A percentile compares a stretch with the other conserved stretches of the same genome.
Evolutionary conservation across 176 grass and related monocot genomes (phyloP).

Genomic region (Cenchrus fungigraminus): DNA sequence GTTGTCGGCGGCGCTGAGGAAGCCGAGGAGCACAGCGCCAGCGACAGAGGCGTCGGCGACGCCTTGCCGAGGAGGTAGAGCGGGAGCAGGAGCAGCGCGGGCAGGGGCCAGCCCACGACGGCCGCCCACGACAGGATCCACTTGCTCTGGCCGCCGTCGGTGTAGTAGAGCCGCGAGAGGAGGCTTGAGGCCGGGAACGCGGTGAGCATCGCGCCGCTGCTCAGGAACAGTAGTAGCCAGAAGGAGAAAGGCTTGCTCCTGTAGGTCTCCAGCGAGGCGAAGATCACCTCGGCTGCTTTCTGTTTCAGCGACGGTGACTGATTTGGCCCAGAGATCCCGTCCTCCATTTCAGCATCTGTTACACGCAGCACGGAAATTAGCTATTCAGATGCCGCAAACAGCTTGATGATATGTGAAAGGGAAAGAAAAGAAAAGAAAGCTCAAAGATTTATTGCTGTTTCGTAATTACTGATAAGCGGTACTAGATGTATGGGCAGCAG

Average conservation of each 20-base stretch:
- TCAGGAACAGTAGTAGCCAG: conserved; percentile 55
- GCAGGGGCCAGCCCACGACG: conserved; percentile 78
- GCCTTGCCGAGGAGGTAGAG: conserved; percentile 49
- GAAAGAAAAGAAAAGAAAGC: not conserved
- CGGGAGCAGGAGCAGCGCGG: conserved; percentile 57
- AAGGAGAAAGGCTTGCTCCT: conserved; percentile 55
- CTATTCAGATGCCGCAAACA: not conserved
- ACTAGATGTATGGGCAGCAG: not conserved
- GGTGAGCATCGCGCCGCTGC: conserved; percentile 62
- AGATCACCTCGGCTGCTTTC: conserved; percentile 35
- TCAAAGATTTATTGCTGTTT: too few species aligned
- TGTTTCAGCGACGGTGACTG: conserved; percentile 8
- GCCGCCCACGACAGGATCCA: conserved; percentile 91
- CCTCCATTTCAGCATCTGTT: conserved; percentile 8
- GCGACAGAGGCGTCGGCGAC: conserved; percentile 54
- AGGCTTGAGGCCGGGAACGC: conserved; percentile 86
- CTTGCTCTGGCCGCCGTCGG: conserved; percentile 80
- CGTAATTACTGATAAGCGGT: too few species aligned
- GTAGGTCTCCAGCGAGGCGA: conserved; percentile 45
- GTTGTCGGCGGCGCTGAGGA: conserved; percentile 88
- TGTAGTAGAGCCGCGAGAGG: conserved; percentile 79
- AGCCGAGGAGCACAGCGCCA: conserved; percentile 63
- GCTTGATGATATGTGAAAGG: too few species aligned
- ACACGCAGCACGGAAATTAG: not conserved
- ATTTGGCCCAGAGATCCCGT: conserved; percentile 9